Percentiles rank a stretch among this genome's conserved stretches.
phyloP scores from a whole-genome alignment of 2,329 filamentous ascomycete genomes.

The Verticillium longisporum region DNA sequence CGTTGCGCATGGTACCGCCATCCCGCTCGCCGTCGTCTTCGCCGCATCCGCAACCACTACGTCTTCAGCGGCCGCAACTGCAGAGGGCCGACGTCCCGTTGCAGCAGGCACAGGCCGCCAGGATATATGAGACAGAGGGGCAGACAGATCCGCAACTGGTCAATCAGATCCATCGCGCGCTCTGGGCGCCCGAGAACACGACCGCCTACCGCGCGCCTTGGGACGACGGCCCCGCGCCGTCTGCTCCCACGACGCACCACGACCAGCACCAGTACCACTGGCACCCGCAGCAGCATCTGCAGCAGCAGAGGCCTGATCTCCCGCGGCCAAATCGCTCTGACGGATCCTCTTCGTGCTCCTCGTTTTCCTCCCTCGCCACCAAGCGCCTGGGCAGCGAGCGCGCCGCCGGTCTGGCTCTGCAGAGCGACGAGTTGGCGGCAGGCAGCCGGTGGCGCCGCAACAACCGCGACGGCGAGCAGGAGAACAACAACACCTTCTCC shows the following conservation, averaged over 20 bases:
- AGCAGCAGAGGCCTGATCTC: slow-evolving; percentile 16
- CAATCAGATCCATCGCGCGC: background rate
- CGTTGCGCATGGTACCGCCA: slow-evolving; percentile 28
- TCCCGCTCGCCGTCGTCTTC: slow-evolving; percentile 18
- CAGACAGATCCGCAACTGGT: background rate
- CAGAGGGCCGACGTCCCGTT: background rate
- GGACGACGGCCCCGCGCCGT: background rate
- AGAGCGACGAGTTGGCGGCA: slow-evolving; percentile 10
- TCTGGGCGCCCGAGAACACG: background rate
- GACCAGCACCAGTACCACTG: slow-evolving; percentile 10
- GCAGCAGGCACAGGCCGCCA: background rate
- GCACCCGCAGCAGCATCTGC: slow-evolving; percentile 6
- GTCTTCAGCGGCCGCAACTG: slow-evolving; percentile 1
- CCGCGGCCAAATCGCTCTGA: slow-evolving; percentile 5
- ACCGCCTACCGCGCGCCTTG: slow-evolving; percentile 7
- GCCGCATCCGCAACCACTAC: slow-evolving; percentile 5
- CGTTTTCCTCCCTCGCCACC: slow-evolving; percentile 37
- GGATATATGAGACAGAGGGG: background rate
- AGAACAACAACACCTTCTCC: background rate
- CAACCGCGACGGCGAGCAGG: slow-evolving; percentile 10
- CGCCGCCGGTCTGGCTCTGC: slow-evolving; percentile 38
- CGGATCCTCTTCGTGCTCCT: background rate
- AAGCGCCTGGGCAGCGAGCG: slow-evolving; percentile 45
- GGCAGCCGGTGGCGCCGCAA: slow-evolving; percentile 10
- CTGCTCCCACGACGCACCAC: slow-evolving; percentile 2